phyloP scores from a whole-genome alignment of 306 rosid species.

The Ochetophila trinervis region DNA sequence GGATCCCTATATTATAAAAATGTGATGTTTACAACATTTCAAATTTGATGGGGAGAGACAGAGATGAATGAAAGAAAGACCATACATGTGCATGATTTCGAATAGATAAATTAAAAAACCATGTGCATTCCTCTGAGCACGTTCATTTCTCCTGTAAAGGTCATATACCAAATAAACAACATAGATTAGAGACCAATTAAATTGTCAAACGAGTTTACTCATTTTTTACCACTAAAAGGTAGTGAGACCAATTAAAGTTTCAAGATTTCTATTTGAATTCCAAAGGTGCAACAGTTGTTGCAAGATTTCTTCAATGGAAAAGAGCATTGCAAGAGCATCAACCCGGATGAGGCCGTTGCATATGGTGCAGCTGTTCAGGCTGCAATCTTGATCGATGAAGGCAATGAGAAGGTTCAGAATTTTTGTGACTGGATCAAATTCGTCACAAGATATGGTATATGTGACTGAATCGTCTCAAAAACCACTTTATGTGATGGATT shows the following conservation, averaged over 20 bases:
- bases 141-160: neutral
- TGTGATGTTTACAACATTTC: neutral
- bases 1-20: neutral
- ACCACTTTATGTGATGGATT: no score
- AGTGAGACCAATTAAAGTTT: no score
- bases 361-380: slow-evolving; percentile 83
- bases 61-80: neutral
- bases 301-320: slow-evolving; percentile 84
- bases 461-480: no score
- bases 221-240: neutral
- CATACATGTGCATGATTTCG: neutral
- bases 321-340: slow-evolving; percentile 69
- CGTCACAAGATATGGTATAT: no score
- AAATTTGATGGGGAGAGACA: neutral
- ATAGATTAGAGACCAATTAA: neutral
- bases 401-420: slow-evolving; percentile 74
- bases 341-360: slow-evolving; percentile 75
- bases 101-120: neutral
- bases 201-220: neutral
- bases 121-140: neutral
- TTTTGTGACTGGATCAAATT: no score
- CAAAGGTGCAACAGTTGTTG: slow-evolving; percentile 66
- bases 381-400: slow-evolving; percentile 70
- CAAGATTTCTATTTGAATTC: slow-evolving; percentile 78
- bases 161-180: neutral